Evolutionary conservation across 1,139 yeast genomes (phyloP).

Genomic region (Entelexis sorbosivorans): DNA sequence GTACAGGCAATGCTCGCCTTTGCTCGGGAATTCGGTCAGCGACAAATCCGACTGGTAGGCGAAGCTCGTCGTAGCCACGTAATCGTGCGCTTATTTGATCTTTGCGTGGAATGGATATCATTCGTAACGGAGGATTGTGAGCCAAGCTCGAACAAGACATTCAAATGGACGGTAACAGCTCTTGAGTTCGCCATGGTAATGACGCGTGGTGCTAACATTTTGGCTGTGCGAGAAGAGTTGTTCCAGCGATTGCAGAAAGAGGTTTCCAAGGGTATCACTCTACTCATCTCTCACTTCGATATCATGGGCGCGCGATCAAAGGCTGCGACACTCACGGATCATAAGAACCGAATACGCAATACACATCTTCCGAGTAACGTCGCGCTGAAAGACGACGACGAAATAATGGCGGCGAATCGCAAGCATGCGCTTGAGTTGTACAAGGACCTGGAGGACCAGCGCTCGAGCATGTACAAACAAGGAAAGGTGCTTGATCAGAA

Average conservation of each 20-base stretch:
- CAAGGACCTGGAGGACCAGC: slow-evolving; percentile 45
- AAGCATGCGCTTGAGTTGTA: slow-evolving; percentile 52
- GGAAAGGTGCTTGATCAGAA: slow-evolving; percentile 86
- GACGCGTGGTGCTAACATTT: slow-evolving; percentile 80
- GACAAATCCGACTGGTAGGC: slow-evolving; percentile 55
- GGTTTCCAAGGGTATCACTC: slow-evolving; percentile 91
- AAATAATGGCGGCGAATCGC: slow-evolving; percentile 43
- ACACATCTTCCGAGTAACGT: slow-evolving; percentile 12
- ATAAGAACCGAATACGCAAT: slow-evolving; percentile 14
- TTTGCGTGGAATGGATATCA: slow-evolving; percentile 83
- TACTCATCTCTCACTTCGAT: slow-evolving; percentile 88
- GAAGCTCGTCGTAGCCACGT: slow-evolving; percentile 56
- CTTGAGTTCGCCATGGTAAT: slow-evolving; percentile 93
- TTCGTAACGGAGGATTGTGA: slow-evolving; percentile 90
- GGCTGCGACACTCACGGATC: slow-evolving; percentile 43
- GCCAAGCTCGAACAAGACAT: slow-evolving; percentile 82
- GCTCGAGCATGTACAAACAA: slow-evolving; percentile 47
- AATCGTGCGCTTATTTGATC: slow-evolving; percentile 59
- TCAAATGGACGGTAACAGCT: slow-evolving; percentile 93
- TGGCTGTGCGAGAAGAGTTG: slow-evolving; percentile 68
- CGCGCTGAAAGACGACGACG: slow-evolving; percentile 45
- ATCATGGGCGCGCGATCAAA: slow-evolving; percentile 96
- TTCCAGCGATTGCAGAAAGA: slow-evolving; percentile 62
- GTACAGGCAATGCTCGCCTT: slow-evolving; percentile 68
- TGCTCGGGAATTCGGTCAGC: slow-evolving; percentile 74